Evolutionary conservation across 306 rosid genomes (phyloP).

Genomic region (Dryas octopetala): DNA sequence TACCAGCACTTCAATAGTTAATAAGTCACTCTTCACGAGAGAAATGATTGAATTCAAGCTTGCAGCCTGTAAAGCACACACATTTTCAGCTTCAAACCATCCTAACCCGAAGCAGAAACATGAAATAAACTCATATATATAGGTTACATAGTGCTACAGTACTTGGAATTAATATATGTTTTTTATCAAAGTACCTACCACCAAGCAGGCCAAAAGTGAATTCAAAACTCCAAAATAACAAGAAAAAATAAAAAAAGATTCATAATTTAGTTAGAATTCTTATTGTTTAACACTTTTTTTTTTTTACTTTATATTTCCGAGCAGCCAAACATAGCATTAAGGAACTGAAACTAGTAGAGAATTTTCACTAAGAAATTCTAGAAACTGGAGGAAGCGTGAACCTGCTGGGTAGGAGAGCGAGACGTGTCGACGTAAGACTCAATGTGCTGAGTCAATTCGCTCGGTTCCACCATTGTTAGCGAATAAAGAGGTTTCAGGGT

Average conservation of each 20-base stretch:
- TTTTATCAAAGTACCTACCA: neutral
- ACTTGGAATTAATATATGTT: neutral
- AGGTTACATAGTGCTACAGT: neutral
- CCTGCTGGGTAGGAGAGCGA: slow-evolving; percentile 65
- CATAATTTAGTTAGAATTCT: neutral
- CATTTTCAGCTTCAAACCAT: slow-evolving; percentile 7
- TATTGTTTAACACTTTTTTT: neutral
- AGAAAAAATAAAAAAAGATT: neutral
- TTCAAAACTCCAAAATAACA: neutral
- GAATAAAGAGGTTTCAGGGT: slow-evolving; percentile 34
- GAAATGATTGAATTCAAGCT: slow-evolving; percentile 61
- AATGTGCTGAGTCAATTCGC: slow-evolving; percentile 53
- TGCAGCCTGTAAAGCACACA: slow-evolving; percentile 51
- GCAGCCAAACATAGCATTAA: slow-evolving; percentile 6
- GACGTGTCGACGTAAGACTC: slow-evolving; percentile 75
- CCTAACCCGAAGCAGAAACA: slow-evolving; percentile 7
- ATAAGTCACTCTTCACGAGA: slow-evolving; percentile 50
- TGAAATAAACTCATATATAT: neutral
- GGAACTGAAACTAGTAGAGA: neutral
- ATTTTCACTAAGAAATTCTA: neutral
- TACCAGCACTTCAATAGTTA: slow-evolving; percentile 73
- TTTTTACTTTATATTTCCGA: neutral
- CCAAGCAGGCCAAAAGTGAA: neutral
- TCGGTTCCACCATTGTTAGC: slow-evolving; percentile 54
- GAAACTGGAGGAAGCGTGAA: slow-evolving; percentile 24